phyloP scores from a whole-genome alignment of 805 yeast genomes.

The Ogataea henricii region DNA sequence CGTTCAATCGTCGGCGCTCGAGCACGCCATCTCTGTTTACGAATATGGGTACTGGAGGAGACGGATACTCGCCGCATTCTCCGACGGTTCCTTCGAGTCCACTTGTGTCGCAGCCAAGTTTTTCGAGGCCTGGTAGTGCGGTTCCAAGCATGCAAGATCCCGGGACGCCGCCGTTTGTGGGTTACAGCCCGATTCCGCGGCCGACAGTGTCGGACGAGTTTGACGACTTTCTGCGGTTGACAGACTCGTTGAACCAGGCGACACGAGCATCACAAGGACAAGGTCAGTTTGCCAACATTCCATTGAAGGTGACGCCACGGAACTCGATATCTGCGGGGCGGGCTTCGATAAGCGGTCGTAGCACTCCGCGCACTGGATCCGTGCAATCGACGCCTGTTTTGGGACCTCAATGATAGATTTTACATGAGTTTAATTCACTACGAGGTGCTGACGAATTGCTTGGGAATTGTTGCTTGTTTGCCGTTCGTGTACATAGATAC shows the following conservation, averaged over 20 bases:
- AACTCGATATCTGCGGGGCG: constrained; percentile 15
- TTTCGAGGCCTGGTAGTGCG: not conserved
- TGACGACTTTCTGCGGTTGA: constrained; percentile 9
- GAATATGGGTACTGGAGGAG: constrained; percentile 15
- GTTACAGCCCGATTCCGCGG: constrained; percentile 23
- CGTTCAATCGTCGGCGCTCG: constrained; percentile 32
- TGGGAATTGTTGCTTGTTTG: not conserved
- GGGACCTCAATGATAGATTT: constrained; percentile 11
- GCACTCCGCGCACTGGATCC: constrained; percentile 14
- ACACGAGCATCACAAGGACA: constrained; percentile 5
- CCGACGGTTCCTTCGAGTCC: constrained; percentile 19
- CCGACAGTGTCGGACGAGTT: constrained; percentile 11
- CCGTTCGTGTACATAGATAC: not conserved
- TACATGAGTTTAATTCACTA: too few species aligned
- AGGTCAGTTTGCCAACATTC: constrained; percentile 15
- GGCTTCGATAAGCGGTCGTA: constrained; percentile 12
- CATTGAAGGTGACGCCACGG: constrained; percentile 29
- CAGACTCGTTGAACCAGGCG: constrained; percentile 6
- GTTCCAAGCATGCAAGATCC: not conserved
- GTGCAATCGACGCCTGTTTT: constrained; percentile 15
- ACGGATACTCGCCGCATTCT: constrained; percentile 24
- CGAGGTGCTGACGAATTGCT: not conserved
- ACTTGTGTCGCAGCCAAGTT: constrained; percentile 3
- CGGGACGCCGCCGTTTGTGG: constrained; percentile 13
- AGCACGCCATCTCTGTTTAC: constrained; percentile 25